These are phyloP conservation scores for Penicillium cosmopolitanum DNA, from an alignment of 495 filamentous ascomycete genomes.

Conservation along the genomic window DNA sequence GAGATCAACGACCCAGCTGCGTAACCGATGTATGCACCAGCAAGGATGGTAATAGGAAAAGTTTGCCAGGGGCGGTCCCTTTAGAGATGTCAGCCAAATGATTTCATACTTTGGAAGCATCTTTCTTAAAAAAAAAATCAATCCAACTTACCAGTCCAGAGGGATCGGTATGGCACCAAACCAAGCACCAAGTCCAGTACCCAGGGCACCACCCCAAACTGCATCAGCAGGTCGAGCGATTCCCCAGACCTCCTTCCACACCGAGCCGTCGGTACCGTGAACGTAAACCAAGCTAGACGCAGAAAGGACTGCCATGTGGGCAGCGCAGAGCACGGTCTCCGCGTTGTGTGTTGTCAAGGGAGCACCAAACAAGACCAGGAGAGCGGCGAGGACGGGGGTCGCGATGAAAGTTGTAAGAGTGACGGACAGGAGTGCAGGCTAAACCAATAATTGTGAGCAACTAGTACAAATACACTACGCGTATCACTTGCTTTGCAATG, in stretches of 20 bases:
- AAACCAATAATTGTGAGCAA: neutral
- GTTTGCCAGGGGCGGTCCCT: slow-evolving; percentile 95
- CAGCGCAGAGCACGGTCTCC: slow-evolving; percentile 77
- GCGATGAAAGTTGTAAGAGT: slow-evolving; percentile 68
- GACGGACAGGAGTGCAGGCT: slow-evolving; percentile 66
- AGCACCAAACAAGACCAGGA: slow-evolving; percentile 87
- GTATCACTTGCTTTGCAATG: neutral
- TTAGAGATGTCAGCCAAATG: slow-evolving; percentile 4
- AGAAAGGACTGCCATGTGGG: slow-evolving; percentile 78
- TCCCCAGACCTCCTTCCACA: slow-evolving; percentile 73
- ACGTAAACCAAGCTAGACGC: slow-evolving; percentile 78
- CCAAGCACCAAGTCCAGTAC: slow-evolving; percentile 62
- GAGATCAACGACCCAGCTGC: slow-evolving; percentile 63
- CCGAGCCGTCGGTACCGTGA: slow-evolving; percentile 72
- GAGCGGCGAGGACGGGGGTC: slow-evolving; percentile 61
- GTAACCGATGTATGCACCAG: slow-evolving; percentile 71
- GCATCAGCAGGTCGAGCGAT: slow-evolving; percentile 45
- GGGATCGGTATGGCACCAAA: slow-evolving; percentile 84
- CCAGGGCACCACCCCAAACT: slow-evolving; percentile 48
- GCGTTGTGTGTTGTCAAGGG: slow-evolving; percentile 80
- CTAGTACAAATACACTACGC: slow-evolving; percentile 1
- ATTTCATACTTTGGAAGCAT: neutral
- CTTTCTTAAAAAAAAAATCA: neutral
- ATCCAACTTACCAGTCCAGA: slow-evolving; percentile 75
- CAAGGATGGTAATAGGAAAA: slow-evolving; percentile 89